Conservation (phyloP, 371 early-diverging fungal species). For the Vairimorpha ceranae region DNA sequence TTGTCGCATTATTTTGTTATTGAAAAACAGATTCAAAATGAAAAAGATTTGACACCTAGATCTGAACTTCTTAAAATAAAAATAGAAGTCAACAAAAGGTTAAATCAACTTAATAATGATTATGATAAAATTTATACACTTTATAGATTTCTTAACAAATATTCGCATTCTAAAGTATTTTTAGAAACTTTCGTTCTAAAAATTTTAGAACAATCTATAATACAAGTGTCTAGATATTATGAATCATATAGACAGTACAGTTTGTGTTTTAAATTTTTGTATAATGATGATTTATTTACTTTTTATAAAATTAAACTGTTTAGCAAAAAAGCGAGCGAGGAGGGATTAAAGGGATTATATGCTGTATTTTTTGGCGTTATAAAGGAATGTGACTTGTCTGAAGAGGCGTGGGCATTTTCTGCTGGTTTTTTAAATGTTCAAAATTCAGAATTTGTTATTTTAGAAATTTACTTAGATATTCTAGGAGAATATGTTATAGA, state of each 20-base stretch:
- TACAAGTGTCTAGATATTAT: conserved; percentile 49
- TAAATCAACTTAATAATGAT: conserved; percentile 52
- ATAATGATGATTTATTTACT: conserved; percentile 14
- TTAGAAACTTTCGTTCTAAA: conserved; percentile 31
- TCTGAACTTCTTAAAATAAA: conserved; percentile 11
- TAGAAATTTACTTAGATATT: conserved; percentile 30
- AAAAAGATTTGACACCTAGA: neutral
- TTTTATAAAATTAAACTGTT: conserved; percentile 37
- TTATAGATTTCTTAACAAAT: conserved; percentile 28
- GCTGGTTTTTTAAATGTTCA: conserved; percentile 42
- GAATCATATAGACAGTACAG: conserved; percentile 45
- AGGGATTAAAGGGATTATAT: conserved; percentile 47
- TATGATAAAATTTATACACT: conserved; percentile 25
- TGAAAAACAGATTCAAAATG: neutral
- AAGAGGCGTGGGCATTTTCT: conserved; percentile 55
- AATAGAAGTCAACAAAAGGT: conserved; percentile 53
- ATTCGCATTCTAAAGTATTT: conserved; percentile 39
- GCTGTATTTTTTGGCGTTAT: conserved; percentile 48
- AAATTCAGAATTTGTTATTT: conserved; percentile 5
- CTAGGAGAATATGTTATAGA: conserved; percentile 10
- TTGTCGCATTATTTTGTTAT: neutral
- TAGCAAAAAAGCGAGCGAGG: conserved; percentile 17
- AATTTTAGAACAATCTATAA: conserved; percentile 48
- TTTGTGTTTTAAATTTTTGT: conserved; percentile 22
- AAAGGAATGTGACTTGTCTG: neutral